Conservation (phyloP, 2,329 filamentous ascomycete species). For the Aspergillus sp. region DNA sequence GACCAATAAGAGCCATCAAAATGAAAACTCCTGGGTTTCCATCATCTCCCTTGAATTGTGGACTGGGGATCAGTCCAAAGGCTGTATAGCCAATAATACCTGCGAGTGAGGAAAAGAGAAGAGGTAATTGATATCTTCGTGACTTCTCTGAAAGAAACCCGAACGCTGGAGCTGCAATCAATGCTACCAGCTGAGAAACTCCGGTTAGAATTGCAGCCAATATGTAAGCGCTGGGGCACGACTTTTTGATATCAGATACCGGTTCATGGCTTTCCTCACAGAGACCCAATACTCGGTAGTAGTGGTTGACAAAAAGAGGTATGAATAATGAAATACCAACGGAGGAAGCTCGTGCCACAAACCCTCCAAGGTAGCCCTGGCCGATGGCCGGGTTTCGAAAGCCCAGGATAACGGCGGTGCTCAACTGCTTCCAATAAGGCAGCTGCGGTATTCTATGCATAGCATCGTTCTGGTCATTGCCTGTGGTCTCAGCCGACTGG, state of each 20-base stretch:
- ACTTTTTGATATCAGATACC: slow-evolving; percentile 66
- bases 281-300: slow-evolving; percentile 75
- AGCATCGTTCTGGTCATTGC: slow-evolving; percentile 1
- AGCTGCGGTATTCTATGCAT: slow-evolving; percentile 7
- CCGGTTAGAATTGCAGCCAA: slow-evolving; percentile 84
- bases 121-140: slow-evolving; percentile 64
- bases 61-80: slow-evolving; percentile 72
- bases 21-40: slow-evolving; percentile 67
- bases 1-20: slow-evolving; percentile 73
- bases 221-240: slow-evolving; percentile 82
- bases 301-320: slow-evolving; percentile 86
- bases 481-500: background rate
- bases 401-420: slow-evolving; percentile 63
- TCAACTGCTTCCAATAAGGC: slow-evolving; percentile 51
- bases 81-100: slow-evolving; percentile 74
- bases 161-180: slow-evolving; percentile 80
- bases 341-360: slow-evolving; percentile 89
- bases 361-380: slow-evolving; percentile 86
- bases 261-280: slow-evolving; percentile 47
- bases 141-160: slow-evolving; percentile 75
- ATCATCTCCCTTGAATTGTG: slow-evolving; percentile 66
- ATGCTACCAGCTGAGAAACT: slow-evolving; percentile 78
- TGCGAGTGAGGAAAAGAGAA: slow-evolving; percentile 65
- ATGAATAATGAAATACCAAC: slow-evolving; percentile 95
- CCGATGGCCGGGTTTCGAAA: slow-evolving; percentile 73